Evolutionary conservation across 2,329 filamentous ascomycete genomes (phyloP).

Genomic region (Diaporthe ampelina): DNA sequence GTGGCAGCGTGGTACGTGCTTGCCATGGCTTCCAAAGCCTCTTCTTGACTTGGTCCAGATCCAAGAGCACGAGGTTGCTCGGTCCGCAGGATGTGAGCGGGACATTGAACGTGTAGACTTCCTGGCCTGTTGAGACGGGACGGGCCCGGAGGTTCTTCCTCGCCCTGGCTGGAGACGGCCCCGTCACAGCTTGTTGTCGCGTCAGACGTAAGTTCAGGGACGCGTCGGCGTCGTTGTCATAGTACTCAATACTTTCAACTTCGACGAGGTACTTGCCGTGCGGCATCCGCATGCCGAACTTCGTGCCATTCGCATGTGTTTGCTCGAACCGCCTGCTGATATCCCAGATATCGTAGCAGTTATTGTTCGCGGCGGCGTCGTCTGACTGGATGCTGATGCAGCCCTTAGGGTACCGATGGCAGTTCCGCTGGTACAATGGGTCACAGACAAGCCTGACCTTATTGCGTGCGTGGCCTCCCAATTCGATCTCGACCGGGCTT

Average conservation of each 20-base stretch:
- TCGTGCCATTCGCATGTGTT: background rate
- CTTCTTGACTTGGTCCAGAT: background rate
- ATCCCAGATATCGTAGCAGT: constrained; percentile 13
- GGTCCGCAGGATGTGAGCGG: background rate
- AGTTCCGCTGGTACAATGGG: background rate
- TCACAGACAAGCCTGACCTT: background rate
- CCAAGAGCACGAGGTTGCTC: background rate
- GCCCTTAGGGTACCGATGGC: background rate
- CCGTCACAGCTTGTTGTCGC: background rate
- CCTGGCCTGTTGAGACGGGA: background rate
- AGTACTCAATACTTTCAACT: background rate
- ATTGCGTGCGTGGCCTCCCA: background rate
- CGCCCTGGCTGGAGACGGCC: background rate
- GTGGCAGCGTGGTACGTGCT: background rate
- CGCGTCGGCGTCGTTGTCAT: background rate
- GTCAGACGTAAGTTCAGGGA: background rate
- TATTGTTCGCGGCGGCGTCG: background rate
- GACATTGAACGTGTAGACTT: background rate
- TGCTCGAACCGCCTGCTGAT: background rate
- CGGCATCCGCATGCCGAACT: background rate
- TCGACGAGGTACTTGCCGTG: background rate
- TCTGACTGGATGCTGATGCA: background rate
- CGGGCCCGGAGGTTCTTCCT: background rate
- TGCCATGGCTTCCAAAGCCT: background rate
- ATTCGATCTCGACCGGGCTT: background rate